A percentile compares a stretch with the other conserved stretches of the same genome.
These are phyloP conservation scores for Choiromyces venosus DNA, from an alignment of 495 filamentous ascomycete genomes.

Conservation along the genomic window DNA sequence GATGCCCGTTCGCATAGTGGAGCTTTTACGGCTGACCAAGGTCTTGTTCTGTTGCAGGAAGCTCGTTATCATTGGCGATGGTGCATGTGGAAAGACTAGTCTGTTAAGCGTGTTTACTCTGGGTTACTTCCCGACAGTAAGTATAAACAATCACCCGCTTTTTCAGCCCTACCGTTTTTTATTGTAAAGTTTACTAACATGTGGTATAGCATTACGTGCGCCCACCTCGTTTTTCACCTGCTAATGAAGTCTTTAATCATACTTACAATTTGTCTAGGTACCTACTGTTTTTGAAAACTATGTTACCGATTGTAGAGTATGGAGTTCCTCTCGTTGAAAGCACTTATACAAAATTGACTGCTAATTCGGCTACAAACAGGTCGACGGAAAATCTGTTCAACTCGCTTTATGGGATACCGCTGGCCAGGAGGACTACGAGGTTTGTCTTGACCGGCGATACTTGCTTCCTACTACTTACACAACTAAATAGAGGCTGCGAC, in stretches of 20 bases:
- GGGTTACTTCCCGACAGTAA: conserved; percentile 95
- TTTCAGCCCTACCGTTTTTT: neutral
- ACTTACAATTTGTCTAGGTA: conserved; percentile 55
- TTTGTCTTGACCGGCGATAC: conserved; percentile 33
- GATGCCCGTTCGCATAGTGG: conserved; percentile 7
- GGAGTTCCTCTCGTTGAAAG: neutral
- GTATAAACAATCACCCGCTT: conserved; percentile 42
- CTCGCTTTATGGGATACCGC: conserved; percentile 98
- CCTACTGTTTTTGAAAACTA: conserved; percentile 99
- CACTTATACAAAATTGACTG: neutral
- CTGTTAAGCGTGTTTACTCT: conserved; percentile 96
- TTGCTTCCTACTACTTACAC: conserved; percentile 44
- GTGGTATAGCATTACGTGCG: conserved; percentile 55
- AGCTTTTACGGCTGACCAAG: conserved; percentile 25
- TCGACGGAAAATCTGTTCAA: conserved; percentile 93
- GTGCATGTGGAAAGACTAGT: conserved; percentile 97
- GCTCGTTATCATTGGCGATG: conserved; percentile 97
- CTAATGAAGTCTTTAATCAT: conserved; percentile 1
- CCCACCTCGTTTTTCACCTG: conserved; percentile 26
- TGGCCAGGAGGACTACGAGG: conserved; percentile 98
- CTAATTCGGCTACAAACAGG: conserved; percentile 26
- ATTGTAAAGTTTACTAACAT: conserved; percentile 18
- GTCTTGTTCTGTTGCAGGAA: conserved; percentile 57
- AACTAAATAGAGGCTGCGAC: conserved; percentile 59
- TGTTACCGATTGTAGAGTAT: conserved; percentile 93